Evolutionary conservation across 139 green algal genomes (phyloP).

Genomic region (Tetraselmis striata): DNA sequence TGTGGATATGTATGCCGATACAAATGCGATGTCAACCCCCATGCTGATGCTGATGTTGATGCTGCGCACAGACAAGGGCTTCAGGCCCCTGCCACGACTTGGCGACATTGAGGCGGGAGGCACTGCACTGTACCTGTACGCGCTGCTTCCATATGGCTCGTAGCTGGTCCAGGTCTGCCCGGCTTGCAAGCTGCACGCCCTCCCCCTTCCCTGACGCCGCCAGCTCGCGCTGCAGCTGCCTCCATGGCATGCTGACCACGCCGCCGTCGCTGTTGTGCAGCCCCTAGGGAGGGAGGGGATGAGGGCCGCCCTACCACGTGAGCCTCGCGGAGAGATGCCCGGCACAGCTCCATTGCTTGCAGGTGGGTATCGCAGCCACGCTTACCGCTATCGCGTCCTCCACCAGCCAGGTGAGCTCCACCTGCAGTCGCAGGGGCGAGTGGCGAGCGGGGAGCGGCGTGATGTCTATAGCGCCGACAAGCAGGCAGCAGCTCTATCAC

Average conservation of each 20-base stretch:
- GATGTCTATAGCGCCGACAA: no score
- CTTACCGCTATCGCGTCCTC: slow-evolving; percentile 48
- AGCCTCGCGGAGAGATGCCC: not conserved
- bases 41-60: no score
- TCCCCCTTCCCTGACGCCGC: not conserved
- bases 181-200: not conserved
- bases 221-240: not conserved
- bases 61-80: no score
- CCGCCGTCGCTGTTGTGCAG: not conserved
- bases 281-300: no score
- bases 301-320: not conserved
- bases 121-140: not conserved
- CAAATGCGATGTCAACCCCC: no score
- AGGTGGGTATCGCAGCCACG: slow-evolving; percentile 1
- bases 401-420: slow-evolving; percentile 64
- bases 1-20: no score
- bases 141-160: not conserved
- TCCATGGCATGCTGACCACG: not conserved
- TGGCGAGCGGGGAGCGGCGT: no score
- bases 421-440: no score
- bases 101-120: no score
- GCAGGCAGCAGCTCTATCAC: no score
- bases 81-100: no score
- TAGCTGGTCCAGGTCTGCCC: not conserved
- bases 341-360: not conserved